Evolutionary conservation across 257 asterid species (phyloP).

Genomic region (Jasminum sambac): DNA sequence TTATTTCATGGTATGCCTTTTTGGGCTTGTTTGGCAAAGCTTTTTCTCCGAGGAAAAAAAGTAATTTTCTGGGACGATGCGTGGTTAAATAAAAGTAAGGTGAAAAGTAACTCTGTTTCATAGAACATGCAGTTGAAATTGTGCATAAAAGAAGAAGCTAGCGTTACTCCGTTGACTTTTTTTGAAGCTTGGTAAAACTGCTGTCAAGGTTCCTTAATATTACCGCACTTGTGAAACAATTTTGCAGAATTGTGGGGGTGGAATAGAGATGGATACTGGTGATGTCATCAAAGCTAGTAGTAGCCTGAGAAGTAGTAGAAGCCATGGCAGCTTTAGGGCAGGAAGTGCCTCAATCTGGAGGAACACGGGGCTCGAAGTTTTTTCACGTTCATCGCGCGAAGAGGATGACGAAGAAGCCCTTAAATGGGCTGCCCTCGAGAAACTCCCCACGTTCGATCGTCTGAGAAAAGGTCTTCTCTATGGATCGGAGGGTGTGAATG

Average conservation of each 20-base stretch:
- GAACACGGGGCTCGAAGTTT: slow-evolving; percentile 41
- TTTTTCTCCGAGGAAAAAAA: too few species aligned
- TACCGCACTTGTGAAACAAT: neutral
- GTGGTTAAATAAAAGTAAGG: too few species aligned
- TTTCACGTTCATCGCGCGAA: slow-evolving; percentile 51
- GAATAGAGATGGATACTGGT: slow-evolving; percentile 26
- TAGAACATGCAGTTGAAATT: too few species aligned
- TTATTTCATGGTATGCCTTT: too few species aligned
- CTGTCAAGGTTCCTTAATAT: neutral
- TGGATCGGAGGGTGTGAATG: slow-evolving; percentile 58
- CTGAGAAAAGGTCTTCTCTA: slow-evolving; percentile 58
- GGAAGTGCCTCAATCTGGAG: slow-evolving; percentile 55
- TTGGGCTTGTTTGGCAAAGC: too few species aligned
- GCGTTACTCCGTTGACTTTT: too few species aligned
- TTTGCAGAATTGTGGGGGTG: slow-evolving; percentile 3
- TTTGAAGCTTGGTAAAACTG: neutral
- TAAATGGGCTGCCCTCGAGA: slow-evolving; percentile 70
- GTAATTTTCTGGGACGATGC: too few species aligned
- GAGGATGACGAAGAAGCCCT: slow-evolving; percentile 77
- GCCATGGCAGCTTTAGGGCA: slow-evolving; percentile 39
- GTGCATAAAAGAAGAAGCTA: too few species aligned
- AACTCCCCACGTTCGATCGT: slow-evolving; percentile 67
- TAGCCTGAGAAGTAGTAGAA: slow-evolving; percentile 32
- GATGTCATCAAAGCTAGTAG: slow-evolving; percentile 22
- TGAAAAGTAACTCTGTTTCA: too few species aligned